phyloP scores from a whole-genome alignment of 179 eudicot genomes.

The Spergularia azorica region DNA sequence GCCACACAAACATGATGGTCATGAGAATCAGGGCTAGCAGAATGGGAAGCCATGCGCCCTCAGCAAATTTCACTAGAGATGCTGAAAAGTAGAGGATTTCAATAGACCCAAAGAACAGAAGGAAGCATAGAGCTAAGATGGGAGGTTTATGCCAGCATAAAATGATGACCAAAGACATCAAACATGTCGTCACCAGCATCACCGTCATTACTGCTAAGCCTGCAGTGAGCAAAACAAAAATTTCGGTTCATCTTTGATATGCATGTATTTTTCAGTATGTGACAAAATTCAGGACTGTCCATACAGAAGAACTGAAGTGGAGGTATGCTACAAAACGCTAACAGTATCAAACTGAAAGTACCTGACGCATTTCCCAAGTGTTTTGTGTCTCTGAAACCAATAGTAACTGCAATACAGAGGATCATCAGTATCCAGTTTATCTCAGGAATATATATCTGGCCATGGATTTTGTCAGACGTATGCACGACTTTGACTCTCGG shows the following conservation, averaged over 20 bases:
- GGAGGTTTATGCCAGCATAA: slow-evolving; percentile 93
- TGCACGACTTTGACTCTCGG: slow-evolving; percentile 93
- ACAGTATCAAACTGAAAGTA: slow-evolving; percentile 18
- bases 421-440: slow-evolving; percentile 93
- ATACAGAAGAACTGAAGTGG: neutral
- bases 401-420: slow-evolving; percentile 87
- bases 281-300: neutral
- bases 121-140: slow-evolving; percentile 64
- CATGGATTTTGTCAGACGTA: slow-evolving; percentile 84
- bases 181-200: slow-evolving; percentile 93
- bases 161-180: slow-evolving; percentile 81
- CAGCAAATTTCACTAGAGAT: slow-evolving; percentile 73
- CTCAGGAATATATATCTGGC: slow-evolving; percentile 93
- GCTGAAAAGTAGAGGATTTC: slow-evolving; percentile 95
- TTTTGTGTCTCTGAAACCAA: slow-evolving; percentile 86
- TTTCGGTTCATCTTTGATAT: neutral
- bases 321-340: neutral
- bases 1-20: slow-evolving; percentile 89
- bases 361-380: slow-evolving; percentile 98
- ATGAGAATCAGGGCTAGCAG: slow-evolving; percentile 81
- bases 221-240: slow-evolving; percentile 32
- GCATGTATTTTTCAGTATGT: neutral
- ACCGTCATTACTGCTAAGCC: slow-evolving; percentile 94
- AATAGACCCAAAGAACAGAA: slow-evolving; percentile 85
- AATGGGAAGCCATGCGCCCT: slow-evolving; percentile 96